A percentile compares a stretch with the other conserved stretches of the same genome.
Evolutionary conservation across 345 rosid species (phyloP).

Genomic region (Eucalyptus polyanthemos): DNA sequence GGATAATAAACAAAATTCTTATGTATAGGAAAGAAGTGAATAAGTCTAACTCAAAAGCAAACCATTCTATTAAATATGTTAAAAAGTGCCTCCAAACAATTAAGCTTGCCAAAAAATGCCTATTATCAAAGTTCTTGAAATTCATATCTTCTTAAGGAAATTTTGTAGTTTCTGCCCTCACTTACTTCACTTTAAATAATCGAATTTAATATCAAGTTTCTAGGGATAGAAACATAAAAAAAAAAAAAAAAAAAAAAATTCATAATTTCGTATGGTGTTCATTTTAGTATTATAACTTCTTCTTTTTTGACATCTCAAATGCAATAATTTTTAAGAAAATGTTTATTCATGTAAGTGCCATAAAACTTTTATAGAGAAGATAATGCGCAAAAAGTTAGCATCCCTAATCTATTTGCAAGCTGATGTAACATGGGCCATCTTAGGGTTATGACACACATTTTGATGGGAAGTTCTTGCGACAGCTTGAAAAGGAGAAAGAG

Average conservation of each 20-base stretch:
- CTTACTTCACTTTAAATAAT: neutral
- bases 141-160: neutral
- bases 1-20: neutral
- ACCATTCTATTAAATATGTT: neutral
- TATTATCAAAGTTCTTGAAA: neutral
- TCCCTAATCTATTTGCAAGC: neutral
- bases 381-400: neutral
- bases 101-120: neutral
- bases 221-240: too few species aligned
- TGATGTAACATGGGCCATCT: neutral
- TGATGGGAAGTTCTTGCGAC: neutral
- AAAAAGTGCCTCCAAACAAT: neutral
- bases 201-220: neutral
- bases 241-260: too few species aligned
- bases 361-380: neutral
- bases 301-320: too few species aligned
- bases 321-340: too few species aligned
- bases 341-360: neutral
- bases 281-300: accelerated
- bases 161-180: neutral
- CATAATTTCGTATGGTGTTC: accelerated
- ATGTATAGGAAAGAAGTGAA: neutral
- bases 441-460: neutral
- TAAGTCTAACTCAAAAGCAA: neutral
- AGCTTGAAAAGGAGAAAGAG: neutral